These are phyloP conservation scores for Auricularia sp. DNA, from an alignment of 768 basidiomycete genomes.

Conservation along the genomic window DNA sequence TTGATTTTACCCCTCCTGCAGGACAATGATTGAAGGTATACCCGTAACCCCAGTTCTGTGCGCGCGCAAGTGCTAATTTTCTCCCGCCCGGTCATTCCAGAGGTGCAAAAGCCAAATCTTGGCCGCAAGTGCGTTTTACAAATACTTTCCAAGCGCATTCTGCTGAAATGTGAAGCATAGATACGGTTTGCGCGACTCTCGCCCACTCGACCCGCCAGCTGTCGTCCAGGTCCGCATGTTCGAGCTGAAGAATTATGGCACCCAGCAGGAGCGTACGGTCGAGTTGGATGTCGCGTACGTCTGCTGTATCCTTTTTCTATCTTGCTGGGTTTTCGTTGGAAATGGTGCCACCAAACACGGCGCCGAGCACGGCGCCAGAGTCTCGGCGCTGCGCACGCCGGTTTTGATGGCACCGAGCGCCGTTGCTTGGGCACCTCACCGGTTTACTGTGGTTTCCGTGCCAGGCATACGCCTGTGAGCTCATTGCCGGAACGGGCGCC, in stretches of 20 bases:
- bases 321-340: too few species aligned
- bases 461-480: background rate
- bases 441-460: too few species aligned
- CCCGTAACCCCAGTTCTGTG: background rate
- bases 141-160: too few species aligned
- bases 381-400: background rate
- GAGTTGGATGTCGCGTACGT: background rate
- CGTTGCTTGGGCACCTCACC: background rate
- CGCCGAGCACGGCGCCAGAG: too few species aligned
- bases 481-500: background rate
- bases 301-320: too few species aligned
- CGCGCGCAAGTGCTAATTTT: too few species aligned
- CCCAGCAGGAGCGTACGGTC: background rate
- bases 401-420: background rate
- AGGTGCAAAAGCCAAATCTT: background rate
- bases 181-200: background rate
- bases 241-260: background rate
- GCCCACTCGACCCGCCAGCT: background rate
- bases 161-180: background rate
- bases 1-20: background rate
- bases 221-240: background rate
- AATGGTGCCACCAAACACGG: too few species aligned
- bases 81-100: background rate
- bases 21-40: background rate
- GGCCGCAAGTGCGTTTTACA: background rate